phyloP scores from a whole-genome alignment of 306 rosid species.

The Citrullus colocynthis region DNA sequence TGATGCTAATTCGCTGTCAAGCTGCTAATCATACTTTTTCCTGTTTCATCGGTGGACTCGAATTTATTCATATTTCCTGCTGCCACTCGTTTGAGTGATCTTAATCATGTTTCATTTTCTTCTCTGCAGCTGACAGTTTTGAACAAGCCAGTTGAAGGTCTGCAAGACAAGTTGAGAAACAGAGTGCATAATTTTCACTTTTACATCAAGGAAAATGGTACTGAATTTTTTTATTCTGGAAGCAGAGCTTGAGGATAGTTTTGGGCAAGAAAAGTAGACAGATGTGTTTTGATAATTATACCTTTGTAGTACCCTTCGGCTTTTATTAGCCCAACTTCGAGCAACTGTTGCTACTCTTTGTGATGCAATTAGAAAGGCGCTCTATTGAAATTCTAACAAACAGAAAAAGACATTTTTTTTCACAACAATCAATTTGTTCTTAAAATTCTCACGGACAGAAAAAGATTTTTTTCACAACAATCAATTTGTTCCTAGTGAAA shows the following conservation, averaged over 20 bases:
- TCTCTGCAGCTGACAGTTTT: constrained; percentile 41
- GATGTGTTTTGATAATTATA: neutral
- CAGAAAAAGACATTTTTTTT: neutral
- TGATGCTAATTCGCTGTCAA: neutral
- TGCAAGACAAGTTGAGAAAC: constrained; percentile 28
- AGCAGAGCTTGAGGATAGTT: constrained; percentile 29
- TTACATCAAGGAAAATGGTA: constrained; percentile 58
- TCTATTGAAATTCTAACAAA: neutral
- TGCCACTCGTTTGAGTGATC: neutral
- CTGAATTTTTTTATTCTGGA: constrained; percentile 77
- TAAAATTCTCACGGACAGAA: no score
- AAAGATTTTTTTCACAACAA: no score
- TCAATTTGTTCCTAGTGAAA: no score
- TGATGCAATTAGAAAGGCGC: neutral
- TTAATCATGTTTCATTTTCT: neutral
- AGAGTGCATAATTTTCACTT: constrained; percentile 50
- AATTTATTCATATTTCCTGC: neutral
- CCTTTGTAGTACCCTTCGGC: neutral
- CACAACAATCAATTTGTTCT: no score
- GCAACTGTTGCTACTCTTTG: neutral
- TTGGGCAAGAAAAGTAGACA: neutral
- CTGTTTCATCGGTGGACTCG: neutral
- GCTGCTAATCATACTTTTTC: neutral
- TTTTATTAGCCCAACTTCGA: neutral
- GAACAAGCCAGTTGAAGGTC: constrained; percentile 28